Base-by-base conservation (phyloP, 2,329 filamentous ascomycete species). In the Boeremia lycopersici region DNA sequence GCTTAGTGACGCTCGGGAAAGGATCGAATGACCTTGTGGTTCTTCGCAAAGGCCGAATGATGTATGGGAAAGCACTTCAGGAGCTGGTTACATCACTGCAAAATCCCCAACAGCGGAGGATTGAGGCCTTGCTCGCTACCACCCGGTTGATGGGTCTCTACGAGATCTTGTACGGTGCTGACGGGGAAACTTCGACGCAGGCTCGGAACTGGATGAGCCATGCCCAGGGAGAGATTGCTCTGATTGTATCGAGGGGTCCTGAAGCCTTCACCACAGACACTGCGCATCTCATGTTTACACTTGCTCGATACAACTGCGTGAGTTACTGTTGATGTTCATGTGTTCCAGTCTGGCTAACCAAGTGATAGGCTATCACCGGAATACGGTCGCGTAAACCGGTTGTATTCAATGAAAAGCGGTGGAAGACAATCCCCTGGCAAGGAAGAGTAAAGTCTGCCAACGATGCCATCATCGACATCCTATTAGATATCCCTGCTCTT, bases 371-470 rank as follows among this genome's bases (percentile, higher is more conserved):
- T 13, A 64, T 70, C 4, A 54, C 58, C 9, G 59, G 60, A 2
- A 47, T 67, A 68, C 81, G 84, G 34, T 42, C 57, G 12, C 57
- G 74, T 28, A 72, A 65, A 43, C 55, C 62, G 3, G 70, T 67
- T 5, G 59, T 71, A 15, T 43, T 76, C 15, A 69, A 72, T 13
- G 61, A 63, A 2, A 52, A 61, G 12, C 62, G 63, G 17, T 77
- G 74, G 74, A 73, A 72, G 36, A 74, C 63, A 0, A 42, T 73
- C 4, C 75, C 74, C 2, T 76, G 74, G 75, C 60, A 41, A 25
- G 63, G 58, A 13, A 59, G 63, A 33, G 59, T 59, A 17, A 73
- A 75, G 50, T 70, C 68, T 2, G 63, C 71, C 23, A 69, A 71
- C 29, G 74, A 76, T 48, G 53, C 52, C 4, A 60, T 77, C 17